Base-by-base conservation (phyloP, 1,284 basidiomycete genomes). In the Austropuccinia psidii region DNA sequence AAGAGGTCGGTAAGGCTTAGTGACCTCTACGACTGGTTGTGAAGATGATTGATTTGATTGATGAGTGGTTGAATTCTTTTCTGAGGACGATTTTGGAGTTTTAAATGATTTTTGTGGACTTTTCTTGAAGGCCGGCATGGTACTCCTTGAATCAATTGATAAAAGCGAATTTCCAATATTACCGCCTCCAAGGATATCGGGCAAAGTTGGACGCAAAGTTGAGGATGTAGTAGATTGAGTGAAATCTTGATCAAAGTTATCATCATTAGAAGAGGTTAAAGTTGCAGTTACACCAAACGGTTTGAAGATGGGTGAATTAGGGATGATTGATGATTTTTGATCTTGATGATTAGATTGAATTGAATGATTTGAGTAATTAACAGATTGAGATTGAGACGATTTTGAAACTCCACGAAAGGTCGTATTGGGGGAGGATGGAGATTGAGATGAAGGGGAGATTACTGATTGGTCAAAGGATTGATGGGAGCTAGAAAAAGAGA, bases 251-350 rank as follows among this genome's bases (percentile, higher is more conserved):
- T 47, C 39, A 19, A 64, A n/a, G 19, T 49, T 41, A 41, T 72
- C 69, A 37, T 31, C 33, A 29, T 2, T 52, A 21, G 52, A 68
- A 41, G 66, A 57, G 39, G 66, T 49, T 24, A 72, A 35, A 27
- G 69, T 72, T 35, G 69, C 69, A 39, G 69, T 61, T 43, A 72
- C 69, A 15, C 69, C 69, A 45, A 72, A 72, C 29, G 69, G 69
- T 72, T 58, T 72, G 58, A 72, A 72, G 24, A 60, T 31, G 55
- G 69, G 55, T 50, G 43, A 17, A 50, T 62, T 29, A 21, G 33
- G 55, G 27, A 52, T 35, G 27, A 35, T n/a, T 49, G 47, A 21
- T n/a, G 41, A n/a, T n/a, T n/a, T n/a, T n/a, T n/a, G n/a, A n/a
- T n/a, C n/a, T n/a, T n/a, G n/a, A n/a, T n/a, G n/a, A n/a, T n/a